phyloP scores from a whole-genome alignment of 345 rosid genomes.

The Sonneratia caseolaris region DNA sequence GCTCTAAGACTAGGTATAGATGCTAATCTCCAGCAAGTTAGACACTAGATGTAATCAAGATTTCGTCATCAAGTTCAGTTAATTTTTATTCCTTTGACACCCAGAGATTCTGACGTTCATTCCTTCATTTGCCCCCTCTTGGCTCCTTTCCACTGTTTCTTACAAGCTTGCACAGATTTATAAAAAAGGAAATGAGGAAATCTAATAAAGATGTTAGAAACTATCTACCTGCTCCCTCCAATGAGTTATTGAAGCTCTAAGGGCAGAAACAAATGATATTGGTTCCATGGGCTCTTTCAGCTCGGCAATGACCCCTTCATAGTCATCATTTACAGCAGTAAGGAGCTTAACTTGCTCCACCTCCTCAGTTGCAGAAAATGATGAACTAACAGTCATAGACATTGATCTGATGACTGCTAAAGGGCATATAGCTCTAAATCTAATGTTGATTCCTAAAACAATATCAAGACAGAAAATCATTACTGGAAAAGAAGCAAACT shows the following conservation, averaged over 20 bases:
- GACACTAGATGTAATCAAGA: no score
- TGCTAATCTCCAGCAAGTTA: no score
- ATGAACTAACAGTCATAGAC: background rate
- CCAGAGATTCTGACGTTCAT: no score
- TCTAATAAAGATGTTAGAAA: background rate
- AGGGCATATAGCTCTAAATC: background rate
- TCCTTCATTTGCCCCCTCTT: no score
- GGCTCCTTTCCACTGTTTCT: background rate
- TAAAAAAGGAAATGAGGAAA: background rate
- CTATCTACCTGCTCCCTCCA: conserved; percentile 65
- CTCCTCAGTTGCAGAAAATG: background rate
- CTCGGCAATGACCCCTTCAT: conserved; percentile 68
- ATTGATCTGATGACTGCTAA: background rate
- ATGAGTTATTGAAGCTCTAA: conserved; percentile 40
- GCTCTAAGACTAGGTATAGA: no score
- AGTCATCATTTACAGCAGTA: conserved; percentile 40
- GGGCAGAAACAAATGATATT: conserved; percentile 38
- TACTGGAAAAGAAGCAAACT: background rate
- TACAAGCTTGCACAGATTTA: background rate
- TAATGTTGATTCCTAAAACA: background rate
- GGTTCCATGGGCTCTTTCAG: conserved; percentile 50
- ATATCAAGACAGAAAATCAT: background rate
- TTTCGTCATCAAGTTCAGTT: no score
- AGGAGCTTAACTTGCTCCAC: conserved; percentile 21
- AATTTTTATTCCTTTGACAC: no score